Percentiles rank a stretch among this genome's conserved stretches.
Evolutionary conservation across 2,329 filamentous ascomycete genomes (phyloP).

Genomic region (Aspergillus thermomutatus): DNA sequence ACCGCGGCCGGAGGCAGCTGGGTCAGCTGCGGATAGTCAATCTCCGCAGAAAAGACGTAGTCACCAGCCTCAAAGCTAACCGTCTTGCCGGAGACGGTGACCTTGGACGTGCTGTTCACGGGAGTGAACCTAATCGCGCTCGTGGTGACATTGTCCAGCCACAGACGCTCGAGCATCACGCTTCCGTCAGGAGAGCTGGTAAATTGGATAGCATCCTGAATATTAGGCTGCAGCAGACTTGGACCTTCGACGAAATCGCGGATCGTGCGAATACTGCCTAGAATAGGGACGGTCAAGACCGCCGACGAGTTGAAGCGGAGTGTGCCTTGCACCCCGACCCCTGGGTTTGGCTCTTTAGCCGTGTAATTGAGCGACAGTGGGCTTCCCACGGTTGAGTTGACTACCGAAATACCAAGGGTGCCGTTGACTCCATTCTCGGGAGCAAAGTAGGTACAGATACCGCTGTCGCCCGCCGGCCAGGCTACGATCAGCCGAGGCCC

Average conservation of each 20-base stretch:
- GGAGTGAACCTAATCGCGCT: slow-evolving; percentile 52
- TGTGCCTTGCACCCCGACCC: slow-evolving; percentile 46
- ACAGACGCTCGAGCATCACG: slow-evolving; percentile 51
- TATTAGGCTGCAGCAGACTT: background rate
- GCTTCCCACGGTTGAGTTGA: background rate
- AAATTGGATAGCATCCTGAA: background rate
- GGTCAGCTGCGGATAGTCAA: background rate
- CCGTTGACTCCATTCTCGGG: background rate
- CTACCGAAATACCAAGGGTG: background rate
- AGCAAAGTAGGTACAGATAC: background rate
- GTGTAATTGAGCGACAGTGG: background rate
- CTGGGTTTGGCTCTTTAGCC: background rate
- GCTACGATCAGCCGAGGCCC: background rate
- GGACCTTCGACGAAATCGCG: slow-evolving; percentile 41
- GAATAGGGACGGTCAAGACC: slow-evolving; percentile 52
- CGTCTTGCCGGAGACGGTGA: slow-evolving; percentile 43
- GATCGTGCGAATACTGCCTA: slow-evolving; percentile 62
- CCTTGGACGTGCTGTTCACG: slow-evolving; percentile 20
- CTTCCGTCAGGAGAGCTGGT: slow-evolving; percentile 48
- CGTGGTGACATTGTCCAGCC: slow-evolving; percentile 61
- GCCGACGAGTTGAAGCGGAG: slow-evolving; percentile 59
- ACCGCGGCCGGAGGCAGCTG: background rate
- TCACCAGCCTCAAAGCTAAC: slow-evolving; percentile 18
- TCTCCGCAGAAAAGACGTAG: background rate
- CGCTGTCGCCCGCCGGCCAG: background rate